Evolutionary conservation across 2,329 filamentous ascomycete species (phyloP).

Genomic region (Endocalyx cinctus): DNA sequence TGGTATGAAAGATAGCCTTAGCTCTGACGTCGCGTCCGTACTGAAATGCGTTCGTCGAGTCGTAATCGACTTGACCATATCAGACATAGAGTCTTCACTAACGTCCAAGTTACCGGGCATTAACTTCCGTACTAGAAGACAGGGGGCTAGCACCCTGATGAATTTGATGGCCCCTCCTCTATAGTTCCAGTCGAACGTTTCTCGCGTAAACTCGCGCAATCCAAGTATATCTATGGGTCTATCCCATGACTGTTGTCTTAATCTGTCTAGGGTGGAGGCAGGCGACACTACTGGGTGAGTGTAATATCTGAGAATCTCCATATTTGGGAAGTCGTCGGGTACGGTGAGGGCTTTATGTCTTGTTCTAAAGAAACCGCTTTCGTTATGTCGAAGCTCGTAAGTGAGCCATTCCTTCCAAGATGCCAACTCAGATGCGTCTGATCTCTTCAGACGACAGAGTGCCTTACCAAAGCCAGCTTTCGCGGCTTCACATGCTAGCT

Average conservation of each 20-base stretch:
- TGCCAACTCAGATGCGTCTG: constrained; percentile 54
- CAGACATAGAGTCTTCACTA: constrained; percentile 40
- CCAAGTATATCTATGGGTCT: constrained; percentile 58
- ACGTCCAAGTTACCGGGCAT: constrained; percentile 30
- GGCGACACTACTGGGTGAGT: constrained; percentile 79
- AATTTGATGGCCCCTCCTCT: constrained; percentile 78
- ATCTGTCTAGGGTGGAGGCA: constrained; percentile 46
- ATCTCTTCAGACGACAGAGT: constrained; percentile 60
- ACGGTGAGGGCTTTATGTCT: constrained; percentile 71
- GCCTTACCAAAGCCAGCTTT: constrained; percentile 78
- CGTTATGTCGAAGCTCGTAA: constrained; percentile 77
- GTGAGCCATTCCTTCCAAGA: constrained; percentile 69
- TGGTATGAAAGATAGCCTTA: constrained; percentile 75
- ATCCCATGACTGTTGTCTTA: constrained; percentile 58
- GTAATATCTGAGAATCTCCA: constrained; percentile 78
- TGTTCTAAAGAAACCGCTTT: constrained; percentile 72
- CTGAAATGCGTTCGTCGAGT: constrained; percentile 64
- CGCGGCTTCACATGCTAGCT: constrained; percentile 84
- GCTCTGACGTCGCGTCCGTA: constrained; percentile 70
- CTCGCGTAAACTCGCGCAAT: constrained; percentile 68
- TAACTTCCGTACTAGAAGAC: constrained; percentile 63
- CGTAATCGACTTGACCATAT: constrained; percentile 62
- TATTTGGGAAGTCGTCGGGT: constrained; percentile 75
- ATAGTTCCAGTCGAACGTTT: constrained; percentile 84
- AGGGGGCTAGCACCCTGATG: constrained; percentile 72